These are phyloP conservation scores for Exserohilum turcica DNA, from an alignment of 2,329 filamentous ascomycete genomes.

Conservation along the genomic window DNA sequence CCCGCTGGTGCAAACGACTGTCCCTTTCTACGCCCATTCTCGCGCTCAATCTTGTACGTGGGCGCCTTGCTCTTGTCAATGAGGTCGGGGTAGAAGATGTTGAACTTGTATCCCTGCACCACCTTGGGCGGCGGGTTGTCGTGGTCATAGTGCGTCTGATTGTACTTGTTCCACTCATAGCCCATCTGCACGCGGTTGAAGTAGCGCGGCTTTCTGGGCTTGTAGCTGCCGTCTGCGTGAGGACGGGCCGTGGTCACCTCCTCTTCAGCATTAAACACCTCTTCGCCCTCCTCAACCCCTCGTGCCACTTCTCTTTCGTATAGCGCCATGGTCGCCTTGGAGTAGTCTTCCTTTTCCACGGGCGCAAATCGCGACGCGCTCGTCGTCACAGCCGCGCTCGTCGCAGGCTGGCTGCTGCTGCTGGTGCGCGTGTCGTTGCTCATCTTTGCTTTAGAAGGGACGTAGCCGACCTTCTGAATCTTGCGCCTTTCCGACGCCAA, in stretches of 20 bases:
- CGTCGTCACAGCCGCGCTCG: constrained; percentile 54
- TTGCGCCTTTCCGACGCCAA: constrained; percentile 64
- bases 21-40: constrained; percentile 84
- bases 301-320: constrained; percentile 93
- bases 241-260: constrained; percentile 70
- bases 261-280: constrained; percentile 92
- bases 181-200: constrained; percentile 99
- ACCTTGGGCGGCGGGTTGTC: constrained; percentile 98
- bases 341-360: constrained; percentile 76
- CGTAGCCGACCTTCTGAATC: constrained; percentile 68
- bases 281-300: constrained; percentile 90
- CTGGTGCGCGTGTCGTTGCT: constrained; percentile 35
- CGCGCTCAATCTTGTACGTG: constrained; percentile 93
- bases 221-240: constrained; percentile 82
- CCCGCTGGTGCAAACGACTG: constrained; percentile 93
- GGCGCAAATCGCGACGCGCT: constrained; percentile 72
- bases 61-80: constrained; percentile 94
- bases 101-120: constrained; percentile 99
- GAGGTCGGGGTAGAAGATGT: constrained; percentile 97
- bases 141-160: constrained; percentile 98
- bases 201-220: constrained; percentile 89
- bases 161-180: constrained; percentile 99
- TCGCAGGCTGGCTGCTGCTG: constrained; percentile 33
- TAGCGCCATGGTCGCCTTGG: constrained; percentile 81
- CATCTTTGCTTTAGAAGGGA: constrained; percentile 61